These are phyloP conservation scores for Pulveroboletus sp. DNA, from an alignment of 1,284 basidiomycete genomes.

Conservation along the genomic window DNA sequence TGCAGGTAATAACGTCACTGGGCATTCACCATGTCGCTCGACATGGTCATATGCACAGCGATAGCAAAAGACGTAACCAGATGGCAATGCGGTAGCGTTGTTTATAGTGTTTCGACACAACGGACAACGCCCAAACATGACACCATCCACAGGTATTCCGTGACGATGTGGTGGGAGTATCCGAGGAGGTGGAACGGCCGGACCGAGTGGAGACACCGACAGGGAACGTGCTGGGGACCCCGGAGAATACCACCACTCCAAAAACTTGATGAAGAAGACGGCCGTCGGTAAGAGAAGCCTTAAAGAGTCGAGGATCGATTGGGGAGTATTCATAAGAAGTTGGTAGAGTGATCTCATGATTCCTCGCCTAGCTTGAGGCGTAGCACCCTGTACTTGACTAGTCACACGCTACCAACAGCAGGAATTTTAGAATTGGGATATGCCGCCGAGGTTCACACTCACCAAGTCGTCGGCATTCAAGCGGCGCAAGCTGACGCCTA, in stretches of 20 bases:
- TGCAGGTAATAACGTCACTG: conserved; percentile 80
- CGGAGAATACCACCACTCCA: conserved; percentile 99
- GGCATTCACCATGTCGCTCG: conserved; percentile 77
- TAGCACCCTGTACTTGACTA: conserved; percentile 37
- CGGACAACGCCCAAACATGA: conserved; percentile 80
- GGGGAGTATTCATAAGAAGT: conserved; percentile 55
- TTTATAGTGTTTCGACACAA: conserved; percentile 76
- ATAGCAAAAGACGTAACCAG: conserved; percentile 96
- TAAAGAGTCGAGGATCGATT: conserved; percentile 70
- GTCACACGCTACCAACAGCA: conserved; percentile 47
- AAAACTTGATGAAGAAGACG: conserved; percentile 96
- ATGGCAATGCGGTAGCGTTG: conserved; percentile 90
- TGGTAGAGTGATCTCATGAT: conserved; percentile 45
- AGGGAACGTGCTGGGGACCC: conserved; percentile 80
- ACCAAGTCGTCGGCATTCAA: conserved; percentile 77
- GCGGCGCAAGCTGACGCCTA: conserved; percentile 81
- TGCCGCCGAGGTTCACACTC: conserved; percentile 31
- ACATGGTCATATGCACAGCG: conserved; percentile 88
- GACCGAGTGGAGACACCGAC: conserved; percentile 59
- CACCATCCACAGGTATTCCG: conserved; percentile 58
- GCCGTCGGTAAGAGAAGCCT: conserved; percentile 86
- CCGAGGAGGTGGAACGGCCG: conserved; percentile 72
- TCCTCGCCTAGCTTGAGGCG: conserved; percentile 38
- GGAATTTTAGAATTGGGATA: conserved; percentile 8
- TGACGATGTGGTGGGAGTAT: conserved; percentile 73